A percentile compares a stretch with the other conserved stretches of the same genome.
Evolutionary conservation across 2,329 filamentous ascomycete species (phyloP).

Genomic region (Fusarium secorum): DNA sequence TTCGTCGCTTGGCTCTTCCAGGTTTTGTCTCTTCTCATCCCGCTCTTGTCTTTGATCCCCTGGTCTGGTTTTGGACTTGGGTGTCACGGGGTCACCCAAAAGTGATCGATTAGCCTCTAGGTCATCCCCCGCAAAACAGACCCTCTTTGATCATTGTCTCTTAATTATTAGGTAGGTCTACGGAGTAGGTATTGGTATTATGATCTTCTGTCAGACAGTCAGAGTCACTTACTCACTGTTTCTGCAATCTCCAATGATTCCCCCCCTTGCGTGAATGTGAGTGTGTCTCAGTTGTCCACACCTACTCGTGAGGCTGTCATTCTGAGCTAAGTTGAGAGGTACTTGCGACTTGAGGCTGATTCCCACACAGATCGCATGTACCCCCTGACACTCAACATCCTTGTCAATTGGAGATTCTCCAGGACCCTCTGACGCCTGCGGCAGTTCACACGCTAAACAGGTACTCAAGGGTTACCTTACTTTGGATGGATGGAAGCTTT

Average conservation of each 20-base stretch:
- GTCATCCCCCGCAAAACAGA: constrained; percentile 14
- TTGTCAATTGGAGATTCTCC: constrained; percentile 2
- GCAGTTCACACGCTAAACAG: constrained; percentile 32
- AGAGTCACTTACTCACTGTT: background rate
- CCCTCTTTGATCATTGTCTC: constrained; percentile 1
- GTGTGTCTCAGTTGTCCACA: constrained; percentile 31
- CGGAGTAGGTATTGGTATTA: background rate
- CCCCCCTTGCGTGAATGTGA: constrained; percentile 22
- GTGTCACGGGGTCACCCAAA: constrained; percentile 34
- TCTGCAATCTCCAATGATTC: constrained; percentile 1
- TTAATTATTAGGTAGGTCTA: background rate
- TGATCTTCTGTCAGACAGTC: background rate
- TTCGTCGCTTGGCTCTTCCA: constrained; percentile 1
- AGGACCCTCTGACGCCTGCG: constrained; percentile 32
- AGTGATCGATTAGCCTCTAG: constrained; percentile 15
- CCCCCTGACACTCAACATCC: constrained; percentile 1
- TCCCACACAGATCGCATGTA: constrained; percentile 18
- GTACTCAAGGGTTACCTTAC: constrained; percentile 10
- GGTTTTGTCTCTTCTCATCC: constrained; percentile 3
- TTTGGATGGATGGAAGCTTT: background rate
- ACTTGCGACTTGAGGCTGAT: constrained; percentile 20
- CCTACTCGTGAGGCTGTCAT: constrained; percentile 26
- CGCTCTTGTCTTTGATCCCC: constrained; percentile 5
- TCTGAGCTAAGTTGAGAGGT: background rate
- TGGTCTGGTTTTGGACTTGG: background rate